Conservation (phyloP, 129 eudicot species). For the Chrysanthemum lavandulifolium region DNA sequence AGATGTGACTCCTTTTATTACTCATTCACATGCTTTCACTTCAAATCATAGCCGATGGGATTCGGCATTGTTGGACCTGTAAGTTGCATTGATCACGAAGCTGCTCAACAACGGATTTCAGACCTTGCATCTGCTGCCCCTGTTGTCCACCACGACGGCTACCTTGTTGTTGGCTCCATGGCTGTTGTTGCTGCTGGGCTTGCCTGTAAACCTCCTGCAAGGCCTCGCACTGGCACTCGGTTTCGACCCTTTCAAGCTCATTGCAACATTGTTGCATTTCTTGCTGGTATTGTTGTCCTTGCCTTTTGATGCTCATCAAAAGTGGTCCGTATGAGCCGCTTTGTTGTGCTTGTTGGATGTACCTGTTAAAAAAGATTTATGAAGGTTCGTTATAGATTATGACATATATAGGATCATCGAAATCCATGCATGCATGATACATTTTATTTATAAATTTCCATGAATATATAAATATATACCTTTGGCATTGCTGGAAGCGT, state of each 20-base stretch:
- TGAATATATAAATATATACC: neutral
- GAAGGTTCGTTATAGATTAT: no score
- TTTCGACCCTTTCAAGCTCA: neutral
- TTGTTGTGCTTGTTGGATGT: neutral
- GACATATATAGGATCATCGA: neutral
- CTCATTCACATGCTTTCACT: neutral
- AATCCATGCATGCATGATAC: neutral
- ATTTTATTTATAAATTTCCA: neutral
- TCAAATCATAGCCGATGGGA: neutral
- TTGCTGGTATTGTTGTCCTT: neutral
- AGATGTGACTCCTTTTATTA: neutral
- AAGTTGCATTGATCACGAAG: neutral
- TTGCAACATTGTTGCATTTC: conserved; percentile 13
- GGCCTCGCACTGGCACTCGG: neutral
- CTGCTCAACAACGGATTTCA: neutral
- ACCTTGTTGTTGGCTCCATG: neutral
- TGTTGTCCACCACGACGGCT: neutral
- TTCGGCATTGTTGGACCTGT: neutral
- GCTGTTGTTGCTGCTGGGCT: neutral
- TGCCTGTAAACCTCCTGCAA: conserved; percentile 1
- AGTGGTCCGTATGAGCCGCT: neutral
- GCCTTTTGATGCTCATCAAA: neutral
- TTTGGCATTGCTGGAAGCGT: conserved; percentile 9
- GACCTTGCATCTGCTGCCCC: neutral
- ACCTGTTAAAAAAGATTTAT: neutral